Base-by-base conservation (phyloP, 352 stramenopile species). In the Phytopythium litorale region DNA sequence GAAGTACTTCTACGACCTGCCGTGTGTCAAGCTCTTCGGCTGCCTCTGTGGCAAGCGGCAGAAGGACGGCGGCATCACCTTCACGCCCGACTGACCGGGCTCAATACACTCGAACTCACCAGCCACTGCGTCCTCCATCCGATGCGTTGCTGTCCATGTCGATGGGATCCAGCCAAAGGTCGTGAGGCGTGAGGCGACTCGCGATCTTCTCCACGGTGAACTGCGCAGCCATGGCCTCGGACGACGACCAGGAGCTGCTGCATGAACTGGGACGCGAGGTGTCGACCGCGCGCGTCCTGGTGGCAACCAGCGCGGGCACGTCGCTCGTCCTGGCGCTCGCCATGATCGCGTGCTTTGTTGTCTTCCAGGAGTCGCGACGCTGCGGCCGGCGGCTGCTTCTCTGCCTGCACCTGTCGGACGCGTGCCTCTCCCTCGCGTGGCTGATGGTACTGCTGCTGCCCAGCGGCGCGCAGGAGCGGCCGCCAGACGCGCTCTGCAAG, bases 1-100 rank as follows among this genome's bases (percentile, higher is more conserved):
- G 40, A 94, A 94, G 61, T 89, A 91, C 65, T 94, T 76, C 58
- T 94, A 94, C 74, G 83, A 94, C 55, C 65, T 94, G 60, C 85
- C 85, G 15, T 94, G 85, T 57, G 65, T 94, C 58, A 94, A 94
- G 70, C 67, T 94, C 50, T 94, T 94, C 60, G 83, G 85, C 0
- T 77, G 70, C 11, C 64, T 94, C 7, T 94, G 85, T 43, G 85
- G 85, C 42, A 94, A 94, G 58, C 74, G 76, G 19, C 79, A 94
- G 68, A 87, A 88, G 42, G 85, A 94, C 53, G 85, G 85, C 4
- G 80, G 74, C 15, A 89, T 94, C 58, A 88, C 83, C 30, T 91
- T 94, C 56, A 85, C 81, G 7, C 67, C 76, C 25, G 84, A 94
- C 61, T 89, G 43, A 50, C 7, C 45, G 48, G 18, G 16, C 13